Evolutionary conservation across 2,329 filamentous ascomycete genomes (phyloP), one percentile per base, ranked within the genome.

Genomic region (Phialemoniopsis sp.): DNA sequence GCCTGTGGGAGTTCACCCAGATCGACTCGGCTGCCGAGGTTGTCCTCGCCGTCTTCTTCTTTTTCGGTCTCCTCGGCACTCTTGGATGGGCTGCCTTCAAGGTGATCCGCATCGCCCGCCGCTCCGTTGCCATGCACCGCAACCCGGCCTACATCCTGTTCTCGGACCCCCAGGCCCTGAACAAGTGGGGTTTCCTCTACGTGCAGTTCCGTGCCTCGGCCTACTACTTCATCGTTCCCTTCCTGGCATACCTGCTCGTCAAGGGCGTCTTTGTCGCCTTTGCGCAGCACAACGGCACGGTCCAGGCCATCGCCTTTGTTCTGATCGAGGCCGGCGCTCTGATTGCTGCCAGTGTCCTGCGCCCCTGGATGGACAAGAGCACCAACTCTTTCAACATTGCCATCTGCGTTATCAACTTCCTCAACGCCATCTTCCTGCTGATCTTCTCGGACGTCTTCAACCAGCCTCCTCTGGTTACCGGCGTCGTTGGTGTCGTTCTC

Each of bases 301-400:
- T 81, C 17, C 87, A 93, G 60, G 85, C 87, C 8, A 73, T 94
- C 45, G 85, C 82, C 10, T 69, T 93, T 37, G 69, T 94, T 36
- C 67, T 94, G 45, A 80, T 93, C 44, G 88, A 94, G 62, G 80
- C 80, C 4, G 75, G 64, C 36, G 80, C 84, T 47, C 73, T 94
- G 42, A 81, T 93, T 52, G 76, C 68, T 32, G 80, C 87, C 39
- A 84, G 80, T 52, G 80, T 90, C 36, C 67, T 93, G 53, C 79
- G 85, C 39, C 88, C 88, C n/a, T 94, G 86, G 79, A 94, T 94
- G 88, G 88, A 94, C 73, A 93, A 91, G 78, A 89, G 87, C 68
- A 93, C 87, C 44, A 94, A 94, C 60, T 80, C 81, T 42, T 91
- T 90, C 74, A 93, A 93, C 70, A 91, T 94, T 55, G 76, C 87